These are phyloP conservation scores for Stagonosporopsis chrysanthemi DNA, from an alignment of 2,329 filamentous ascomycete species.

Conservation along the genomic window DNA sequence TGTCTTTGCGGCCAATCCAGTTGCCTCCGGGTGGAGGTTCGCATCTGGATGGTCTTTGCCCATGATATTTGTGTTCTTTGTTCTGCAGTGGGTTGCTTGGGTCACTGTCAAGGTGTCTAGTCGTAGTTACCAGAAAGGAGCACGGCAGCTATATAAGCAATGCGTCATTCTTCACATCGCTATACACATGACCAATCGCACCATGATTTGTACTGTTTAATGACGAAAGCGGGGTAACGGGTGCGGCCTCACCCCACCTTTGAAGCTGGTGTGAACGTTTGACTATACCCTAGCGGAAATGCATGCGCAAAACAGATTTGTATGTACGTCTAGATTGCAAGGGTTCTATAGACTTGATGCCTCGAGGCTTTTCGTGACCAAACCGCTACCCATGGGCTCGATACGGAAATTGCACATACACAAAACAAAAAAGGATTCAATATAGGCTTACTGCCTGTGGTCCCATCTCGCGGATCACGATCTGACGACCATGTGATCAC, in stretches of 20 bases:
- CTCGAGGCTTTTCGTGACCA: not conserved
- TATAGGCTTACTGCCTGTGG: conserved; percentile 7
- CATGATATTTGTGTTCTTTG: conserved; percentile 28
- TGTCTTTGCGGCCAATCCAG: conserved; percentile 39
- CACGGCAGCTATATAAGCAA: not conserved
- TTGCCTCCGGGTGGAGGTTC: conserved; percentile 46
- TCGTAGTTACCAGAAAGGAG: not conserved
- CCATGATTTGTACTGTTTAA: conserved; percentile 18
- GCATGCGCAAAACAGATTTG: not conserved
- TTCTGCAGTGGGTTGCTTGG: not conserved
- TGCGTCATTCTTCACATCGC: conserved; percentile 3
- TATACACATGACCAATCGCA: conserved; percentile 16
- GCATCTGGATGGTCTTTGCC: conserved; percentile 47
- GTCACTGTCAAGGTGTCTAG: conserved; percentile 20
- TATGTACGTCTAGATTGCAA: conserved; percentile 14
- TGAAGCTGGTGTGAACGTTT: not conserved
- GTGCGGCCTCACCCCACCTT: conserved; percentile 15
- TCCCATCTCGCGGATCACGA: conserved; percentile 34
- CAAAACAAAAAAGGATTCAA: conserved; percentile 1
- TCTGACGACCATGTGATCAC: conserved; percentile 69
- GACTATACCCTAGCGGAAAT: not conserved
- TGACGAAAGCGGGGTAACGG: conserved; percentile 31
- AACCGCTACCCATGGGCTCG: not conserved
- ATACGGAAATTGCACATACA: conserved; percentile 7
- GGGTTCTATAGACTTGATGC: not conserved